Conservation (phyloP, 2,329 filamentous ascomycete genomes). For the Pestalotiopsis fici region DNA sequence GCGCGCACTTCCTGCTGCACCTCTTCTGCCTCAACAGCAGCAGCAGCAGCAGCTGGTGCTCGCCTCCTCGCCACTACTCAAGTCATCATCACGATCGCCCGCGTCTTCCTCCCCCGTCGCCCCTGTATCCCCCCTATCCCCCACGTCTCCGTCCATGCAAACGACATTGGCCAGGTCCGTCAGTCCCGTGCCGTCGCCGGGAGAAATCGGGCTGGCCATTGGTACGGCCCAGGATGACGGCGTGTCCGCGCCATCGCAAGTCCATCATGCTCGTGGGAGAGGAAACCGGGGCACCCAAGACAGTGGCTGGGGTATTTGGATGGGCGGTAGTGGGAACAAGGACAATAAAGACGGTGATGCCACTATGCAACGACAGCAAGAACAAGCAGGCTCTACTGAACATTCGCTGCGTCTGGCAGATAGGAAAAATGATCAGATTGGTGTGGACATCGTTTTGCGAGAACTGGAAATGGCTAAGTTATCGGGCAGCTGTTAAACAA, state of each 20-base stretch:
- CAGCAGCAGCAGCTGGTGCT: too few species aligned
- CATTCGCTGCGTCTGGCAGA: neutral
- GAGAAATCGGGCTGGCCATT: conserved; percentile 9
- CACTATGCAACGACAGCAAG: too few species aligned
- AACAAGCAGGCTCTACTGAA: neutral
- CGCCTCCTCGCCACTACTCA: conserved; percentile 9
- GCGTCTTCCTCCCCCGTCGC: neutral
- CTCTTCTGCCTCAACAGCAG: too few species aligned
- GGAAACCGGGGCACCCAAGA: conserved; percentile 21
- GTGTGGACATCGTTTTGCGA: conserved; percentile 14
- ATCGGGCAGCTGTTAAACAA: conserved; percentile 21
- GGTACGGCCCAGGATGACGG: neutral
- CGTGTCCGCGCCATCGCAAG: too few species aligned
- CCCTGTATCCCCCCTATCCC: conserved; percentile 24
- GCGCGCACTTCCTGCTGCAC: conserved; percentile 37
- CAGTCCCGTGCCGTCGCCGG: neutral
- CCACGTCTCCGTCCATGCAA: conserved; percentile 11
- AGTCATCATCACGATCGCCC: conserved; percentile 13
- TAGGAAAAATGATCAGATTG: conserved; percentile 7
- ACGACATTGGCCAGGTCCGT: neutral
- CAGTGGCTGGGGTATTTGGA: conserved; percentile 33
- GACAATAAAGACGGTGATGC: too few species aligned
- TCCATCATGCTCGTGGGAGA: conserved; percentile 22
- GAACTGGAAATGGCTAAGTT: conserved; percentile 26
- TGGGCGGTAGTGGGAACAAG: neutral